These are phyloP conservation scores for Plasmodium ovale DNA, from an alignment of 169 alveolate species.

Conservation along the genomic window DNA sequence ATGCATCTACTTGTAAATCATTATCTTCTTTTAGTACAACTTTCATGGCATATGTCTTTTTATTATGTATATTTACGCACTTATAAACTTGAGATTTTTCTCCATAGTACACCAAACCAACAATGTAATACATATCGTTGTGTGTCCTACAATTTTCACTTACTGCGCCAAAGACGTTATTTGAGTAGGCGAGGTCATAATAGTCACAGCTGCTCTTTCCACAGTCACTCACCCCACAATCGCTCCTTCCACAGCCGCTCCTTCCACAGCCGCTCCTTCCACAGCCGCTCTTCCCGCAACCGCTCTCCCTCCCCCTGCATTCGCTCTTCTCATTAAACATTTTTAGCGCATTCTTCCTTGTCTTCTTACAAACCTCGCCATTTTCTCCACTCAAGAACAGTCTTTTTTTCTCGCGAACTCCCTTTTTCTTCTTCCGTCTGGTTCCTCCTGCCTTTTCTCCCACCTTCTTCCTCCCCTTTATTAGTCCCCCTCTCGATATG, in stretches of 20 bases:
- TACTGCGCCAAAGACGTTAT: not conserved
- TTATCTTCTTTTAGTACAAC: constrained; percentile 30
- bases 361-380: too few relatives aligned
- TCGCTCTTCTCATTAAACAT: not conserved
- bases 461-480: too few relatives aligned
- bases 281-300: not conserved
- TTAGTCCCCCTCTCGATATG: too few relatives aligned
- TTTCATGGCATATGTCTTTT: constrained; percentile 65
- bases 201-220: too few relatives aligned
- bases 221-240: not conserved
- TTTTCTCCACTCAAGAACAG: too few relatives aligned
- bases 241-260: not conserved
- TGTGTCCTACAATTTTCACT: not conserved
- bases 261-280: not conserved
- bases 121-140: constrained; percentile 22
- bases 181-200: too few relatives aligned
- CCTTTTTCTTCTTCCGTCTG: too few relatives aligned
- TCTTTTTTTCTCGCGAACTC: too few relatives aligned
- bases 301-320: not conserved
- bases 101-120: constrained; percentile 59
- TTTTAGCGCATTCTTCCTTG: too few relatives aligned
- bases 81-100: constrained; percentile 74
- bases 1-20: not conserved
- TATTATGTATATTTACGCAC: constrained; percentile 37
- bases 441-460: too few relatives aligned